phyloP scores from a whole-genome alignment of 2,329 filamentous ascomycete genomes.

The Xylariaceae sp. region DNA sequence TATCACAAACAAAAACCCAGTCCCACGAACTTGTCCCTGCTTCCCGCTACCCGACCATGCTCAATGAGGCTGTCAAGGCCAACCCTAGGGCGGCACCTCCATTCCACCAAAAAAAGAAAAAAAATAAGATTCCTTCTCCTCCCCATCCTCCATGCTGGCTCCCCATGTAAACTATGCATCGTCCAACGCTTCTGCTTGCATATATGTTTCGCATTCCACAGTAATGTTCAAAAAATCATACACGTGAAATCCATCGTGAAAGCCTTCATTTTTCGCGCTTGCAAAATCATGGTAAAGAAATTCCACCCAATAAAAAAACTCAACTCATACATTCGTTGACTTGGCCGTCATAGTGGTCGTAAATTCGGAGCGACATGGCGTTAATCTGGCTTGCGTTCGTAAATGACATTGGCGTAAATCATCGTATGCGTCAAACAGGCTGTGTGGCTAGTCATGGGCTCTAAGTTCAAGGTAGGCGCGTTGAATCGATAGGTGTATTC shows the following conservation, averaged over 20 bases:
- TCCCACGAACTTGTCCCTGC: conserved; percentile 4
- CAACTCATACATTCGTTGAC: conserved; percentile 35
- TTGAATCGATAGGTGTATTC: conserved; percentile 25
- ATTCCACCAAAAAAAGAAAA: conserved; percentile 4
- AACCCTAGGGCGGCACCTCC: background rate
- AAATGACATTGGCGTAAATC: conserved; percentile 29
- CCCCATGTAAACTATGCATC: conserved; percentile 25
- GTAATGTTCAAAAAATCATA: conserved; percentile 25
- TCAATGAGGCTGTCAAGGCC: conserved; percentile 6
- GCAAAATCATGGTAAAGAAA: conserved; percentile 26
- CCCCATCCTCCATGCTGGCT: conserved; percentile 9
- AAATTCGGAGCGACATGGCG: conserved; percentile 31
- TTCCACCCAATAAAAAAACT: conserved; percentile 17
- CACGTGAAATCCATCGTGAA: conserved; percentile 25
- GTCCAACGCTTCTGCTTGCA: conserved; percentile 25
- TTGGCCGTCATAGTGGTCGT: conserved; percentile 30
- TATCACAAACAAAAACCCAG: background rate
- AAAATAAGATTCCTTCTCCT: background rate
- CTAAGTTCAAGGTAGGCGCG: conserved; percentile 24
- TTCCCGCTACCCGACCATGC: conserved; percentile 3
- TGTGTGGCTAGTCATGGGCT: conserved; percentile 31
- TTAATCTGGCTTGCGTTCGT: conserved; percentile 17
- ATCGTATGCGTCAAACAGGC: conserved; percentile 28
- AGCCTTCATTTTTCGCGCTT: conserved; percentile 30
- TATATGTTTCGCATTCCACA: conserved; percentile 25